phyloP scores from a whole-genome alignment of 1,284 basidiomycete genomes.

The Agaricales sp. region DNA sequence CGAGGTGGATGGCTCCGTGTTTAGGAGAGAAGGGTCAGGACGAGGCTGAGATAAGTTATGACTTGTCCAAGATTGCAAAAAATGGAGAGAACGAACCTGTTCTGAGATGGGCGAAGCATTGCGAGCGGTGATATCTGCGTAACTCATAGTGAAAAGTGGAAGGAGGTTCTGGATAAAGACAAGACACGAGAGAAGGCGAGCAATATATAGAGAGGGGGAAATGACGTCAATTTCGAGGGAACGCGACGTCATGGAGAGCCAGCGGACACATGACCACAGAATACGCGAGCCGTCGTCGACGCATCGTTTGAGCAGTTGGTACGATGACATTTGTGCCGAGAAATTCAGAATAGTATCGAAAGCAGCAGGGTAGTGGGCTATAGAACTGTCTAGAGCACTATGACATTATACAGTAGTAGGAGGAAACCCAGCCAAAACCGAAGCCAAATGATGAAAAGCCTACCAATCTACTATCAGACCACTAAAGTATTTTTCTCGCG shows the following conservation, averaged over 20 bases:
- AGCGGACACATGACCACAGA: too few relatives aligned
- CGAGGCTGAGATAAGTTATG: conserved; percentile 33
- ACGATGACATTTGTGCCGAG: too few relatives aligned
- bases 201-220: background rate
- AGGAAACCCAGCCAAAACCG: too few relatives aligned
- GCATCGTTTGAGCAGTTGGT: too few relatives aligned
- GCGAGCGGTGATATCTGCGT: conserved; percentile 52
- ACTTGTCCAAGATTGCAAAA: background rate
- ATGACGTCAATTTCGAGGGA: background rate
- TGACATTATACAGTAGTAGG: too few relatives aligned
- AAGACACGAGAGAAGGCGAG: background rate
- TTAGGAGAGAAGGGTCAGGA: conserved; percentile 51
- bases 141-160: conserved; percentile 39
- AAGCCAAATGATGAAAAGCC: too few relatives aligned
- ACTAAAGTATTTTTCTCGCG: conserved; percentile 54
- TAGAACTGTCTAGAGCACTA: too few relatives aligned
- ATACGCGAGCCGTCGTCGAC: too few relatives aligned
- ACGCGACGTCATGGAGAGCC: background rate
- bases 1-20: conserved; percentile 35
- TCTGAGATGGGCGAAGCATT: conserved; percentile 39
- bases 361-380: too few relatives aligned
- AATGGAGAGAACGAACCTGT: conserved; percentile 23
- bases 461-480: background rate
- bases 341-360: too few relatives aligned
- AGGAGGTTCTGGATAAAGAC: background rate